Evolutionary conservation across 1,139 yeast genomes (phyloP), one percentile per base, ranked within the genome.

Genomic region (Candida glucosophila): DNA sequence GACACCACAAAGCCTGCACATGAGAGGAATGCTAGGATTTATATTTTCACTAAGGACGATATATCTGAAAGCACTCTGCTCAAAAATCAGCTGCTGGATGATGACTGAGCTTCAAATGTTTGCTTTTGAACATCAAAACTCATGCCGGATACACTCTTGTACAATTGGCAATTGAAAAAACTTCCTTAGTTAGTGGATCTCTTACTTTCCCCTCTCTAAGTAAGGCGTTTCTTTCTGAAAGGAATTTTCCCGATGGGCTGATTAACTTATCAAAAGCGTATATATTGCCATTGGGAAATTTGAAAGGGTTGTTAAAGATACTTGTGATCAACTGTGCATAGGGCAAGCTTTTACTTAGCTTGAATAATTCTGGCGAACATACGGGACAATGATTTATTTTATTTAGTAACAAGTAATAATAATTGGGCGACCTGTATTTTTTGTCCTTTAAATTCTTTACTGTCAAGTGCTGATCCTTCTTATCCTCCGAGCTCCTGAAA

Each of bases 231-330:
- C 42, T 49, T 23, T 53, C 61, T 8, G 57, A 43, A 17, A 39
- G 32, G 27, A 43, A 43, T 30, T 49, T 45, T 19, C 55, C 63
- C 17, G 47, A 46, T 2, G 59, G 58, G 17, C 38, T 39, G 22
- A 68, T 38, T 22, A 86, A 55, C 43, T 73, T 75, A 27, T 67
- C 70, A 37, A 69, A 64, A 16, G 92, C 90, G 40, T 77, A 83
- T 4, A 86, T 73, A 32, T 80, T 72, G 1, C 92, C 88, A 47
- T 80, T 82, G 1, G 95, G 95, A 24, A 85, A 51, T 62, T 77
- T 74, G 26, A 79, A 78, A 0, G 95, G 93, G 41, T 82, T 80
- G 40, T 76, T 83, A 25, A 85, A 66, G 22, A 75, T 73, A 17
- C 81, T 74, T 23, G 79, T 75, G 15, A 78, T 73, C 37, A 81